A percentile compares a stretch with the other conserved stretches of the same genome.
These are phyloP conservation scores for Coriaria nepalensis DNA, from an alignment of 306 rosid genomes.

Conservation along the genomic window DNA sequence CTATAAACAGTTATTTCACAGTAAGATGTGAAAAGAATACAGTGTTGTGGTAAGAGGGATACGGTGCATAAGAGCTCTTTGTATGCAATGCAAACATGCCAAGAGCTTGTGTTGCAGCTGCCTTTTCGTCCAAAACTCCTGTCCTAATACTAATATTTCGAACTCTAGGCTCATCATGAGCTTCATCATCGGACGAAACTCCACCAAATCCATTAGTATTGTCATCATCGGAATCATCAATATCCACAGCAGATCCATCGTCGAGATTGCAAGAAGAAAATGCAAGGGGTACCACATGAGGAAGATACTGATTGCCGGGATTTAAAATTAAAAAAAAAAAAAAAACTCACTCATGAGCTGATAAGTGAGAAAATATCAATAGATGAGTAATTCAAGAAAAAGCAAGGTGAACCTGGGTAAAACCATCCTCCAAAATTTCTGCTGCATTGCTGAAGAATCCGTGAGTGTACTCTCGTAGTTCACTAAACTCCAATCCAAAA, in stretches of 20 bases:
- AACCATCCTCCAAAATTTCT: constrained; percentile 79
- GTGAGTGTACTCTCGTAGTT: constrained; percentile 94
- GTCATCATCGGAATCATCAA: constrained; percentile 80
- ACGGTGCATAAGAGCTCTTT: constrained; percentile 73
- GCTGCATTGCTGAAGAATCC: constrained; percentile 95
- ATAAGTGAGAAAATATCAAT: constrained; percentile 6
- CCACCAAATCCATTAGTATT: constrained; percentile 80
- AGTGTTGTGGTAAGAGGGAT: constrained; percentile 31
- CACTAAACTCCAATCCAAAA: constrained; percentile 80
- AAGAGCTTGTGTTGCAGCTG: constrained; percentile 99
- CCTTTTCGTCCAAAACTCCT: constrained; percentile 97
- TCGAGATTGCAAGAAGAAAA: constrained; percentile 95
- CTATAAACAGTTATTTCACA: constrained; percentile 1
- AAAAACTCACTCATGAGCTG: constrained; percentile 14
- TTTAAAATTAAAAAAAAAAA: constrained; percentile 6
- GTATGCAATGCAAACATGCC: constrained; percentile 92
- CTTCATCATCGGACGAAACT: constrained; percentile 97
- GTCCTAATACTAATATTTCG: constrained; percentile 89
- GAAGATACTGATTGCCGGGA: constrained; percentile 68
- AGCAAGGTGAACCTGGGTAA: constrained; percentile 43
- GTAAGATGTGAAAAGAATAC: background rate
- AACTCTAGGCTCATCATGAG: constrained; percentile 94
- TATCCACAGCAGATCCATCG: constrained; percentile 91
- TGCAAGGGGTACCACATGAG: constrained; percentile 87
- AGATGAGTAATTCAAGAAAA: constrained; percentile 11